These are phyloP conservation scores for Agroathelia rolfsii DNA, from an alignment of 1,284 basidiomycete genomes.

Conservation along the genomic window DNA sequence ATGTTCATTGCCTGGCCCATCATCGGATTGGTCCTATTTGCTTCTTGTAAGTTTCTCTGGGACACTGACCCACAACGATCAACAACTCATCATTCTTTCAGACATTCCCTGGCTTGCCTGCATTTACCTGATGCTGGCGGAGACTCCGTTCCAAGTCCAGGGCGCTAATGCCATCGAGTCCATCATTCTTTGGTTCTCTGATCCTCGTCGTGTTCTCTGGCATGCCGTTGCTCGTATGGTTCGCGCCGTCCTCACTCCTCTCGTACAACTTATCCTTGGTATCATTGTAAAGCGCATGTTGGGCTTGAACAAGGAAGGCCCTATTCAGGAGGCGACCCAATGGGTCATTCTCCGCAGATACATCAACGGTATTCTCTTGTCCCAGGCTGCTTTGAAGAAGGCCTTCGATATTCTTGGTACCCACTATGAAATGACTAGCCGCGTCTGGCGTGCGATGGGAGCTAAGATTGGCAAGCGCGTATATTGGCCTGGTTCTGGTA, in stretches of 20 bases:
- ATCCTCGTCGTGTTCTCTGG: slow-evolving; percentile 27
- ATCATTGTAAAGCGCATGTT: slow-evolving; percentile 19
- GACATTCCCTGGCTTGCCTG: slow-evolving; percentile 33
- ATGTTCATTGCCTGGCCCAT: slow-evolving; percentile 29
- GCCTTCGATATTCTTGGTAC: slow-evolving; percentile 21
- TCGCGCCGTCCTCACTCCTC: slow-evolving; percentile 26
- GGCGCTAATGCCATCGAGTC: slow-evolving; percentile 25
- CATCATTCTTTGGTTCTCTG: slow-evolving; percentile 33
- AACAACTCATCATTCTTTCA: slow-evolving; percentile 11
- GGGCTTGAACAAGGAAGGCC: slow-evolving; percentile 18
- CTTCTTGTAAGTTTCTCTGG: slow-evolving; percentile 20
- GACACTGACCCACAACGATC: no score
- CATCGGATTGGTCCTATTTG: slow-evolving; percentile 22
- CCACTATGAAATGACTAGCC: slow-evolving; percentile 25
- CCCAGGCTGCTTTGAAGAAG: slow-evolving; percentile 17
- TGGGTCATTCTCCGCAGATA: slow-evolving; percentile 16
- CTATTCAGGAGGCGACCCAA: slow-evolving; percentile 13
- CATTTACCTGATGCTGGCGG: slow-evolving; percentile 27
- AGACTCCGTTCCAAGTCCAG: slow-evolving; percentile 16
- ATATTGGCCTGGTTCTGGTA: slow-evolving; percentile 38
- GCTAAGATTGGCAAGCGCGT: slow-evolving; percentile 35
- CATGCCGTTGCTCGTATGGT: slow-evolving; percentile 30
- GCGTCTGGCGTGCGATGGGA: slow-evolving; percentile 33
- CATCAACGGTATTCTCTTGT: slow-evolving; percentile 18
- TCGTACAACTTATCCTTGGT: slow-evolving; percentile 28